Evolutionary conservation across 805 yeast species (phyloP).

Genomic region (Pichia phayaonensis): DNA sequence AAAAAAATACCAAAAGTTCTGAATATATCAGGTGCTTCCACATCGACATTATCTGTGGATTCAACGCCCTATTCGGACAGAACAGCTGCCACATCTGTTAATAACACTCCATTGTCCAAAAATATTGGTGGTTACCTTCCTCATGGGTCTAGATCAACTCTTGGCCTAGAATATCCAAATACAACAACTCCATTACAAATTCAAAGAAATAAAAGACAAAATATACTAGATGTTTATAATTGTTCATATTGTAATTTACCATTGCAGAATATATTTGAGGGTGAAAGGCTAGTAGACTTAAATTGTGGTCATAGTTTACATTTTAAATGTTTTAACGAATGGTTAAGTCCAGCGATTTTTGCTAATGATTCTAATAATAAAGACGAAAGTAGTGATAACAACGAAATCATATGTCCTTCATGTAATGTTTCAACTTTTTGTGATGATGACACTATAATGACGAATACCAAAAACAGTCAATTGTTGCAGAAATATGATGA

Average conservation of each 20-base stretch:
- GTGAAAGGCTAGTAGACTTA: constrained; percentile 36
- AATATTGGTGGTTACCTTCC: not conserved
- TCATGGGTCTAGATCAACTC: not conserved
- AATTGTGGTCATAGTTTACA: constrained; percentile 39
- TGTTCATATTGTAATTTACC: constrained; percentile 42
- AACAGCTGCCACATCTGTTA: not conserved
- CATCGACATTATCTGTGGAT: not conserved
- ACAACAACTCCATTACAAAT: not conserved
- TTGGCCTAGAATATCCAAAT: not conserved
- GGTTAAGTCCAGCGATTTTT: constrained; percentile 4
- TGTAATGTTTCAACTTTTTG: constrained; percentile 6
- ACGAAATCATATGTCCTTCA: constrained; percentile 11
- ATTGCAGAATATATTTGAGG: constrained; percentile 30
- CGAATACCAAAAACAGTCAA: not conserved
- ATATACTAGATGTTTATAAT: not conserved
- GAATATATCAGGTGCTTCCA: constrained; percentile 6
- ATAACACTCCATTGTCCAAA: not conserved
- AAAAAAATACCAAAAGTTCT: constrained; percentile 4
- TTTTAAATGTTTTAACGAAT: constrained; percentile 33
- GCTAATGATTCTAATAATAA: not conserved
- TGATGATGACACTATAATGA: not conserved
- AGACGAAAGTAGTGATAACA: no score
- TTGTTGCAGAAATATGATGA: not conserved
- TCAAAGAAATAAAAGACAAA: not conserved
- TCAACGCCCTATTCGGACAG: constrained; percentile 5